These are phyloP conservation scores for Suzukiozyma palmioleophila DNA, from an alignment of 1,139 yeast species.

Conservation along the genomic window DNA sequence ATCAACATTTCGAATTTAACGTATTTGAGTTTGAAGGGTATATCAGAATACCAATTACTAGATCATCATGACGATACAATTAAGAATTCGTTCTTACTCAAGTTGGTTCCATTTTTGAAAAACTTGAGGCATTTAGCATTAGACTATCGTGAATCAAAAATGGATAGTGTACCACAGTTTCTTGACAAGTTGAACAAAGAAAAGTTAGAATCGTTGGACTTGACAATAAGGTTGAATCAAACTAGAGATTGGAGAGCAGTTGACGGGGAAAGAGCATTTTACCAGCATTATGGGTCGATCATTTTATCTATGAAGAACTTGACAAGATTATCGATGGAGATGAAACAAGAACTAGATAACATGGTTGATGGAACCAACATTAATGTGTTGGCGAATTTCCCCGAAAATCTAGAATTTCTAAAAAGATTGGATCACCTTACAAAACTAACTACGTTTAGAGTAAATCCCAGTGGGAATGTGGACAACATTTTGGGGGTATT, in stretches of 20 bases:
- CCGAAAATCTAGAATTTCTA: conserved; percentile 5
- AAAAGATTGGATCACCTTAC: conserved; percentile 15
- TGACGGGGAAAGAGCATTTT: conserved; percentile 19
- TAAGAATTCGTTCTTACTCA: conserved; percentile 27
- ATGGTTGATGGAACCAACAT: conserved; percentile 16
- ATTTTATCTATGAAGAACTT: conserved; percentile 3
- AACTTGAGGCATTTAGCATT: conserved; percentile 29
- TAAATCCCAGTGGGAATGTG: conserved; percentile 32
- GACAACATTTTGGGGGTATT: conserved; percentile 23
- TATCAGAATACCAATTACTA: conserved; percentile 24
- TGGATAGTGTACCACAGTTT: conserved; percentile 41
- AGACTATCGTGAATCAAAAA: conserved; percentile 41
- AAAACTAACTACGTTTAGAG: conserved; percentile 30
- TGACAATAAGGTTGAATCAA: conserved; percentile 39
- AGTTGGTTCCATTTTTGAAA: conserved; percentile 21
- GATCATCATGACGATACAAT: conserved; percentile 3
- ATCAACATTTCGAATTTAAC: conserved; percentile 18
- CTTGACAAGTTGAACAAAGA: conserved; percentile 17
- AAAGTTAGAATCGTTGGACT: conserved; percentile 33
- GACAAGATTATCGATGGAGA: conserved; percentile 37
- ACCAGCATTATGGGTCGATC: conserved; percentile 27
- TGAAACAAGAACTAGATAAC: conserved; percentile 26
- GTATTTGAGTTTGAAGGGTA: conserved; percentile 21
- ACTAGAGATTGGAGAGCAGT: conserved; percentile 22
- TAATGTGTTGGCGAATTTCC: conserved; percentile 4